Base-by-base conservation (phyloP, 1,139 yeast species). In the Candida neerlandica region DNA sequence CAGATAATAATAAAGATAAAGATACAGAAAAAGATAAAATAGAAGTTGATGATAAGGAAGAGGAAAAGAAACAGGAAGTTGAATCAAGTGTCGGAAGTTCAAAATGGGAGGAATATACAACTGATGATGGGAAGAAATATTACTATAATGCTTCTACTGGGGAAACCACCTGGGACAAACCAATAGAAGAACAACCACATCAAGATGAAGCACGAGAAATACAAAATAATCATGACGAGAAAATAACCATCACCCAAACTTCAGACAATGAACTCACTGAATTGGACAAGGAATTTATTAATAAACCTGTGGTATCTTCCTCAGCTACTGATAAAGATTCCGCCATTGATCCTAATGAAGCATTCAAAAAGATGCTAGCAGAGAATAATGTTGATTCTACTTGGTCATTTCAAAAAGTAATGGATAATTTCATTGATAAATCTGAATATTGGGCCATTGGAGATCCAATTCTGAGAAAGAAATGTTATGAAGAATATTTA, bases 121-220 rank as follows among this genome's bases (percentile, higher is more conserved):
- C 94, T 0, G 89, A 86, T 33, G 94, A 85, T 16, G 95, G 94
- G 1, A 72, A 71, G 50, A 72, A 72, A 32, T 92, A 91, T 65
- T 92, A 89, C 71, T 86, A 86, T 65, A 87, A 89, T 62, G 72
- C 74, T 18, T 66, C 67, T 16, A 81, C 92, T 0, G 80, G 82
- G 3, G 85, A 84, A 58, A 85, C 96, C 11, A 84, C 87, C 0
- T 92, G 97, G 97, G 89, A 85, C 23, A 65, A 80, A 19, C 97
- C 97, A 0, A 71, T 62, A 0, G 85, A 70, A 19, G 64, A 70
- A 3, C 54, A 52, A 11, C n/a, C n/a, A n/a, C n/a, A n/a, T n/a
- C n/a, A n/a, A n/a, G n/a, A n/a, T n/a, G 51, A 51, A 21, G 40
- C 29, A 6, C 2, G 11, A 23, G 16, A 18, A 33, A 16, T 14